Conservation (phyloP, 176 grass and related monocot species). For the Triticum monococcum region DNA sequence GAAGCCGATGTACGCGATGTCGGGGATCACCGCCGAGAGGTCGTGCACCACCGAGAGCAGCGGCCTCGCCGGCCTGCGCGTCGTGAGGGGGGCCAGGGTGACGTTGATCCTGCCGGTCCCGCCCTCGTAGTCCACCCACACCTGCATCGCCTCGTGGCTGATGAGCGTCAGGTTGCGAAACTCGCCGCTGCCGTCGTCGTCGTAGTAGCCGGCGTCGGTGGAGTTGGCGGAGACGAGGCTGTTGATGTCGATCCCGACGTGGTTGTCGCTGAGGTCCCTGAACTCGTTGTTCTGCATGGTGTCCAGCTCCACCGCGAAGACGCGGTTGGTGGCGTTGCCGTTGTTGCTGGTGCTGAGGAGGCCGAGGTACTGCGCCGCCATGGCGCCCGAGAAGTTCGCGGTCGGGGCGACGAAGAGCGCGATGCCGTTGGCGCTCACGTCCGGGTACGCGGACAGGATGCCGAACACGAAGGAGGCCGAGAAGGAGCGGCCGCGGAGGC, state of each 20-base stretch:
- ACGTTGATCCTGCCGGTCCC: not conserved
- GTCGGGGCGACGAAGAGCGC: not conserved
- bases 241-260: not conserved
- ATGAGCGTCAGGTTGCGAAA: not conserved
- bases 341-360: not conserved
- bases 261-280: not conserved
- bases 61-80: not conserved
- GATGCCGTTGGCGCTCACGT: not conserved
- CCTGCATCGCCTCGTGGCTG: not conserved
- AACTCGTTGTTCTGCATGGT: not conserved
- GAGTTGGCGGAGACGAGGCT: not conserved
- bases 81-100: not conserved
- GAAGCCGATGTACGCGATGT: not conserved
- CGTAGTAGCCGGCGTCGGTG: not conserved
- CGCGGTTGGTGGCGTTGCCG: not conserved
- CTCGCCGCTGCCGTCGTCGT: not conserved
- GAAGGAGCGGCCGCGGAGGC: not conserved
- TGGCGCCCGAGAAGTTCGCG: not conserved
- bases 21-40: not conserved
- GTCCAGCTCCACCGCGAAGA: not conserved
- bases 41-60: not conserved
- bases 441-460: not conserved
- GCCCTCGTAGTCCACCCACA: not conserved
- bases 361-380: not conserved
- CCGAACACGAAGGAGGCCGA: conserved; percentile 13